These are phyloP conservation scores for Emericellopsis atlantica DNA, from an alignment of 2,329 filamentous ascomycete genomes.

Conservation along the genomic window DNA sequence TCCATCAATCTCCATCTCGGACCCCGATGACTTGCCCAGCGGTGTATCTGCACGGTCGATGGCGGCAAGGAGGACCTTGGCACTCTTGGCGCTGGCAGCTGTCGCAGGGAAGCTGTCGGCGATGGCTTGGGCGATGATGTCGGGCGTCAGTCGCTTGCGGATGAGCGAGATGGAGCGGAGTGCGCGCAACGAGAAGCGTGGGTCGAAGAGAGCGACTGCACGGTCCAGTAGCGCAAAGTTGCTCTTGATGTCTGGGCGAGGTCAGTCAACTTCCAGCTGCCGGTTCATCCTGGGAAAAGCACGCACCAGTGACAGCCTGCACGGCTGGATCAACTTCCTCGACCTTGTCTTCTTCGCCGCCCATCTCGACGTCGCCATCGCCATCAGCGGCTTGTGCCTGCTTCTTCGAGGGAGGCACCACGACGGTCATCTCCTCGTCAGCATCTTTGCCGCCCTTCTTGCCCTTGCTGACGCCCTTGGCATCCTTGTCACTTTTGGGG, in stretches of 20 bases:
- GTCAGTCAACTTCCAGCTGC: not conserved
- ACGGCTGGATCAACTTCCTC: constrained; percentile 47
- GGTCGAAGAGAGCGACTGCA: constrained; percentile 85
- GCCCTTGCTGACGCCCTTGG: constrained; percentile 50
- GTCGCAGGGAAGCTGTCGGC: constrained; percentile 62
- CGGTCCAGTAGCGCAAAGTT: constrained; percentile 88
- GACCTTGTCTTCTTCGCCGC: constrained; percentile 59
- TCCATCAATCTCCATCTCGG: constrained; percentile 58
- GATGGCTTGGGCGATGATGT: constrained; percentile 71
- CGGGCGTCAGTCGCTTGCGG: constrained; percentile 77
- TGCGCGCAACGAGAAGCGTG: constrained; percentile 86
- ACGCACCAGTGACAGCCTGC: constrained; percentile 47
- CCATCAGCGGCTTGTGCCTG: constrained; percentile 41
- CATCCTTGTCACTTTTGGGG: constrained; percentile 55
- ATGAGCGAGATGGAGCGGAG: constrained; percentile 91
- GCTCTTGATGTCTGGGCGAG: constrained; percentile 70
- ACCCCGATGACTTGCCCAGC: constrained; percentile 41
- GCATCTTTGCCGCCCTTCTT: constrained; percentile 58
- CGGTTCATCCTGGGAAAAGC: not conserved
- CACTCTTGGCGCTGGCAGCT: constrained; percentile 47
- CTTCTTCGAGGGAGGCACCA: constrained; percentile 59
- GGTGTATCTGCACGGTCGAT: constrained; percentile 55
- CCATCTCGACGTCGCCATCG: constrained; percentile 25
- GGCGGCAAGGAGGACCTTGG: constrained; percentile 57
- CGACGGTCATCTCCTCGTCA: constrained; percentile 66